Base-by-base conservation (phyloP, 768 basidiomycete genomes). In the Leccinellum rugosiceps region DNA sequence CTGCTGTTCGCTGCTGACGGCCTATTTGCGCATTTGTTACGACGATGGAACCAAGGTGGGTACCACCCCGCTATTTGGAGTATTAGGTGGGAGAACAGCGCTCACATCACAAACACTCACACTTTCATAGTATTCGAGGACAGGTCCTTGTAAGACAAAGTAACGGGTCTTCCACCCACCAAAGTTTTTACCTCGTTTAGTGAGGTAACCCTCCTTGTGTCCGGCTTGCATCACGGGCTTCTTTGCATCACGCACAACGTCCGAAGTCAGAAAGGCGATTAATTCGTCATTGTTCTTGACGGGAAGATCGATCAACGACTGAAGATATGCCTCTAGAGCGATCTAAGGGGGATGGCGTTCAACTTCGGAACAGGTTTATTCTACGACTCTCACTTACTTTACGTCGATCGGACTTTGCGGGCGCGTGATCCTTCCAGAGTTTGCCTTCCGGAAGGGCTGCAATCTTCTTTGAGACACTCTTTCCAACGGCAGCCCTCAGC, bases 131-230 rank as follows among this genome's bases (percentile, higher is more conserved):
- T 98, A 99, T 67, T 96, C 92, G 51, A 98, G 79, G 2, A 89
- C 82, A 3, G 92, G 87, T 0, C 95, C 94, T 72, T 92, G 88
- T 25, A 98, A 78, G 8, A 98, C 93, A 66, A 98, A 98, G 73
- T 87, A 99, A 44, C 97, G 82, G 25, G 93, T 93, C 69, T 96
- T 95, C 96, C 93, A 95, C 2, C 96, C 94, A 46, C 97, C 97
- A 74, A 98, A 98, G 67, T 93, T 97, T 77, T 98, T 94, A 21
- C 95, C 95, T 57, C 94, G 82, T 75, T 98, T 98, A 19, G 96
- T 98, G 34, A 97, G 77, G 70, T 96, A 96, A 15, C 95, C 96
- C 72, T 96, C 92, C 73, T 96, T 97, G 75, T 94, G 86, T 26
- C 90, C 90, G 2, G 80, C 80, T 67, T 90, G 88, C 76, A 83